These are phyloP conservation scores for Magnolia officinalis DNA, from an alignment of 164 flowering plant genomes.

Conservation along the genomic window DNA sequence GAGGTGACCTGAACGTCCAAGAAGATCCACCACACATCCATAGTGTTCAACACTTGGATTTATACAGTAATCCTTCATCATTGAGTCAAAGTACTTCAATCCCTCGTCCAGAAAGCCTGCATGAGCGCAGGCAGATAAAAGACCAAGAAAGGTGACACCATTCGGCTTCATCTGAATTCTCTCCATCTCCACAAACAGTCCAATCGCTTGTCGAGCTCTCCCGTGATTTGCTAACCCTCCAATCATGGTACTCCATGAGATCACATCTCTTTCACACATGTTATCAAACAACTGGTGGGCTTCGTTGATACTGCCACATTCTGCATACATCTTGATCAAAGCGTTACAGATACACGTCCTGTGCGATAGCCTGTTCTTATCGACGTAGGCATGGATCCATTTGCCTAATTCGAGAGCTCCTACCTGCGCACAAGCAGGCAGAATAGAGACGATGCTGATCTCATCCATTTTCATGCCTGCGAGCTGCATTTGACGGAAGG, in stretches of 20 bases:
- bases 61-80: slow-evolving; percentile 21
- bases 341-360: slow-evolving; percentile 58
- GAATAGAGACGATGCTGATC: slow-evolving; percentile 49
- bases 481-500: slow-evolving; percentile 46
- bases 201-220: slow-evolving; percentile 22
- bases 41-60: slow-evolving; percentile 32
- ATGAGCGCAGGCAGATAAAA: slow-evolving; percentile 33
- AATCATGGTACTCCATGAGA: slow-evolving; percentile 34
- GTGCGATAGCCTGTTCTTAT: slow-evolving; percentile 39
- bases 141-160: slow-evolving; percentile 27
- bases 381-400: slow-evolving; percentile 65
- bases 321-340: slow-evolving; percentile 68
- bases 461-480: slow-evolving; percentile 52
- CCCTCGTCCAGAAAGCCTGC: slow-evolving; percentile 26
- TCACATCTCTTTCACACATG: slow-evolving; percentile 25
- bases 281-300: slow-evolving; percentile 20
- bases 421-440: slow-evolving; percentile 70
- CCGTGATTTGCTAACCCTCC: slow-evolving; percentile 29
- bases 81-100: slow-evolving; percentile 24
- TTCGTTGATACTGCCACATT: slow-evolving; percentile 29
- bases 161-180: slow-evolving; percentile 22
- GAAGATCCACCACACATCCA: slow-evolving; percentile 36
- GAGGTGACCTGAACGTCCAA: slow-evolving; percentile 27
- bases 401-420: slow-evolving; percentile 77
- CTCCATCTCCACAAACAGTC: slow-evolving; percentile 25